Conservation (phyloP, 2,329 filamentous ascomycete genomes). For the Endoconidiophora polonica region DNA sequence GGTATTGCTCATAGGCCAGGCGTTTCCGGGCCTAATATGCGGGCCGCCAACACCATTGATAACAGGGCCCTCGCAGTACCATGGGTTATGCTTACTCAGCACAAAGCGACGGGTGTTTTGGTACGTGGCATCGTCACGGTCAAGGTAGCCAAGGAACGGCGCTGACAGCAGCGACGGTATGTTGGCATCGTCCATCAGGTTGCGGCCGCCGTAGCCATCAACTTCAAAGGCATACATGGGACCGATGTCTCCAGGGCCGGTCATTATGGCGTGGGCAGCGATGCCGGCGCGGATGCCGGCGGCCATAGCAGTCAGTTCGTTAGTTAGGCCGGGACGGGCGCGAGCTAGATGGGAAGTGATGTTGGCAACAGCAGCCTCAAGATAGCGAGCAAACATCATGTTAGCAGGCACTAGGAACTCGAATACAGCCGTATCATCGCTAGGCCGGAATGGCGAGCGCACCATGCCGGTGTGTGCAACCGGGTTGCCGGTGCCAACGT, state of each 20-base stretch:
- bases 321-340: slow-evolving; percentile 19
- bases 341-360: slow-evolving; percentile 27
- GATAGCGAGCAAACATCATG: slow-evolving; percentile 59
- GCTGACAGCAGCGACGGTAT: slow-evolving; percentile 50
- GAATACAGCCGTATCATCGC: slow-evolving; percentile 71
- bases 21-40: slow-evolving; percentile 42
- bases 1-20: slow-evolving; percentile 41
- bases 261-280: slow-evolving; percentile 52
- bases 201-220: slow-evolving; percentile 52
- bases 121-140: slow-evolving; percentile 47
- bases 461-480: slow-evolving; percentile 63
- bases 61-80: slow-evolving; percentile 49
- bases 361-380: slow-evolving; percentile 29
- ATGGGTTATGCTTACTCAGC: slow-evolving; percentile 60
- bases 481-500: slow-evolving; percentile 56
- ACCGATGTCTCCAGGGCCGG: slow-evolving; percentile 24
- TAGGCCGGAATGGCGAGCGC: slow-evolving; percentile 75
- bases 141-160: slow-evolving; percentile 45
- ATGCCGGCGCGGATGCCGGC: slow-evolving; percentile 50
- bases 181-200: slow-evolving; percentile 58
- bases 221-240: slow-evolving; percentile 64
- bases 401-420: slow-evolving; percentile 84
- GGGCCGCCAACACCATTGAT: slow-evolving; percentile 59
- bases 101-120: slow-evolving; percentile 68
- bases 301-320: slow-evolving; percentile 39